A percentile compares a stretch with the other conserved stretches of the same genome.
These are phyloP conservation scores for Kwoniella sp. DNA, from an alignment of 768 basidiomycete genomes.

Conservation along the genomic window DNA sequence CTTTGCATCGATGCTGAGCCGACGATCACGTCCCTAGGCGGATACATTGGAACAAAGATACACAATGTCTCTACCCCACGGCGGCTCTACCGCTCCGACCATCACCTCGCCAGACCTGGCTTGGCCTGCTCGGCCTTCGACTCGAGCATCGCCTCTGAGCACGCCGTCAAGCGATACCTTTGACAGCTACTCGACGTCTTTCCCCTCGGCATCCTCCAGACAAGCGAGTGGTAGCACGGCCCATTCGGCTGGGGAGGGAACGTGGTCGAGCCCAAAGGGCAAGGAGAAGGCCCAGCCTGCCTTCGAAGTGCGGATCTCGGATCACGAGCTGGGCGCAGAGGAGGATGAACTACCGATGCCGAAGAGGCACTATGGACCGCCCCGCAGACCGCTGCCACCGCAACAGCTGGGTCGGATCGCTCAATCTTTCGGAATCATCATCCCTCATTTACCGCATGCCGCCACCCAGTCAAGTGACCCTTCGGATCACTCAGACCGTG, in stretches of 20 bases:
- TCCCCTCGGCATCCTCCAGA: conserved; percentile 2
- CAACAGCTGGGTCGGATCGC: conserved; percentile 41
- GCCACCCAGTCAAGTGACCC: too few relatives aligned
- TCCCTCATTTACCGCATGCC: conserved; percentile 36
- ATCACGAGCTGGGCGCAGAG: conserved; percentile 1
- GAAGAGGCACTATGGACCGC: conserved; percentile 31
- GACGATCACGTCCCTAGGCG: too few relatives aligned
- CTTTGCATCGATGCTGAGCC: too few relatives aligned
- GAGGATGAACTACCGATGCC: neutral
- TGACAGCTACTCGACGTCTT: neutral
- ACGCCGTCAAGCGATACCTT: conserved; percentile 12
- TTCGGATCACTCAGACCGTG: neutral
- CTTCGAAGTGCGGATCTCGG: conserved; percentile 1
- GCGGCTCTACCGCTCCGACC: conserved; percentile 35
- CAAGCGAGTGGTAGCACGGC: conserved; percentile 7
- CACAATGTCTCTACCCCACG: conserved; percentile 9
- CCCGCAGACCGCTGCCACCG: conserved; percentile 32
- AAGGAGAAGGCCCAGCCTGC: conserved; percentile 13
- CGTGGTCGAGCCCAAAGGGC: conserved; percentile 7
- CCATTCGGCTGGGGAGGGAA: neutral
- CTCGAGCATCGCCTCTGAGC: conserved; percentile 23
- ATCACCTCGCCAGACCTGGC: conserved; percentile 38
- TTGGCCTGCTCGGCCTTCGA: conserved; percentile 30
- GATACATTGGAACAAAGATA: too few relatives aligned
- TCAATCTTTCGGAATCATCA: conserved; percentile 43